A percentile compares a stretch with the other conserved stretches of the same genome.
phyloP scores from a whole-genome alignment of 257 asterid species.

The Catharanthus roseus region DNA sequence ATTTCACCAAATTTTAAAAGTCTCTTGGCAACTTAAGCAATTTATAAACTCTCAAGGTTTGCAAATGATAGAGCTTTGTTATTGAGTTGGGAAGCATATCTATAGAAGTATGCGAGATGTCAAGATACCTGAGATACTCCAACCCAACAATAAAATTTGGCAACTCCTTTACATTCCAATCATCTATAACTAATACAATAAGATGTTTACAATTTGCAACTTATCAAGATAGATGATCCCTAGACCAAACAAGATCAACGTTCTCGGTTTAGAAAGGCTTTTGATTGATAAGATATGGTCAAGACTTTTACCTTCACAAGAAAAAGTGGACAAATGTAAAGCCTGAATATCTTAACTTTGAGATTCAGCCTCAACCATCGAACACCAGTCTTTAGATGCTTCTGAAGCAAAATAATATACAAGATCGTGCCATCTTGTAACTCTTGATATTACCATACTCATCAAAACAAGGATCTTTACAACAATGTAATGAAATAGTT shows the following conservation, averaged over 20 bases:
- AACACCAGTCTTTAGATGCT: too few species aligned
- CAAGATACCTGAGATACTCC: constrained; percentile 15
- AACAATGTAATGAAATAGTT: background rate
- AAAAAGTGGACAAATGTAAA: background rate
- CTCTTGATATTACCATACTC: too few species aligned
- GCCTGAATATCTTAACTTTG: background rate
- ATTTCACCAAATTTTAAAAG: constrained; percentile 2
- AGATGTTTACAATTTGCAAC: background rate
- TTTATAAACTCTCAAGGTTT: constrained; percentile 7
- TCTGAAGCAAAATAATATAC: too few species aligned
- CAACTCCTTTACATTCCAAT: background rate
- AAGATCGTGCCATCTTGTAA: too few species aligned
- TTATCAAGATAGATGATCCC: too few species aligned
- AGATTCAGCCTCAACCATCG: too few species aligned
- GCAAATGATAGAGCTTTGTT: constrained; percentile 17
- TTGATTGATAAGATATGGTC: too few species aligned
- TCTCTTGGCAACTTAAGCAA: background rate
- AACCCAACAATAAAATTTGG: constrained; percentile 8
- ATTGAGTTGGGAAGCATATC: constrained; percentile 6
- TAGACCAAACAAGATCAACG: background rate
- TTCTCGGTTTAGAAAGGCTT: background rate
- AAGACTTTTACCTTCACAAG: too few species aligned
- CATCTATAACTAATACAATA: background rate
- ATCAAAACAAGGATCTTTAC: background rate
- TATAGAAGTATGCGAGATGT: constrained; percentile 11